Percentiles rank a stretch among this genome's conserved stretches.
phyloP scores from a whole-genome alignment of 805 yeast species.

The Debaryomyces maramus region DNA sequence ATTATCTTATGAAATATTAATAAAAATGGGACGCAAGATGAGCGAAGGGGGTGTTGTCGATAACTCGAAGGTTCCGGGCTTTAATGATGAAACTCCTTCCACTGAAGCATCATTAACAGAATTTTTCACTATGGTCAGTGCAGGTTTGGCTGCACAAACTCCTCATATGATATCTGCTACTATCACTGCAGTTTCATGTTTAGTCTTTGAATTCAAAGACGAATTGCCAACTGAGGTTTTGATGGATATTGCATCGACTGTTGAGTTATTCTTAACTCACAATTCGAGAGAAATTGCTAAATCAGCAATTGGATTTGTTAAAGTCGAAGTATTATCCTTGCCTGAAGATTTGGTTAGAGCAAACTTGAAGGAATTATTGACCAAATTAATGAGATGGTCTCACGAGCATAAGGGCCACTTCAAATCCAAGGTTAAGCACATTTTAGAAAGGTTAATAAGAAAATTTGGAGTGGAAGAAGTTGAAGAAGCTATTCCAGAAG shows the following conservation, averaged over 20 bases:
- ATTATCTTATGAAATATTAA: slow-evolving; percentile 70
- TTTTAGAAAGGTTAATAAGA: slow-evolving; percentile 86
- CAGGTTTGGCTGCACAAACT: slow-evolving; percentile 91
- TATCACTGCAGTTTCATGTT: slow-evolving; percentile 83
- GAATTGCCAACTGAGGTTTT: slow-evolving; percentile 59
- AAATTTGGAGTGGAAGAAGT: slow-evolving; percentile 88
- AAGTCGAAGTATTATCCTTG: slow-evolving; percentile 79
- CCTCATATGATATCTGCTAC: slow-evolving; percentile 96
- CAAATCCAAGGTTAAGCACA: slow-evolving; percentile 88
- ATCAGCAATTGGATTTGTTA: slow-evolving; percentile 90
- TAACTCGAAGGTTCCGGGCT: slow-evolving; percentile 65
- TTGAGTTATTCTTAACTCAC: slow-evolving; percentile 86
- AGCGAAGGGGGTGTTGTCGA: slow-evolving; percentile 63
- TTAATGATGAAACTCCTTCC: slow-evolving; percentile 61
- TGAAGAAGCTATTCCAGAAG: slow-evolving; percentile 84
- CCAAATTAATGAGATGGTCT: slow-evolving; percentile 84
- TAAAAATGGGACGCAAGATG: slow-evolving; percentile 82
- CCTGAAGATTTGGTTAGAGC: slow-evolving; percentile 75
- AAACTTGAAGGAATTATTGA: slow-evolving; percentile 63
- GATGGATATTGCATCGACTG: slow-evolving; percentile 77
- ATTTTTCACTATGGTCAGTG: slow-evolving; percentile 89
- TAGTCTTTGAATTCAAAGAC: slow-evolving; percentile 81
- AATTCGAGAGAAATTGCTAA: slow-evolving; percentile 92
- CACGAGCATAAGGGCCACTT: slow-evolving; percentile 96
- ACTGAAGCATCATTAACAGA: slow-evolving; percentile 72